Evolutionary conservation across 495 filamentous ascomycete genomes (phyloP).

Genomic region (Xylaria longipes): DNA sequence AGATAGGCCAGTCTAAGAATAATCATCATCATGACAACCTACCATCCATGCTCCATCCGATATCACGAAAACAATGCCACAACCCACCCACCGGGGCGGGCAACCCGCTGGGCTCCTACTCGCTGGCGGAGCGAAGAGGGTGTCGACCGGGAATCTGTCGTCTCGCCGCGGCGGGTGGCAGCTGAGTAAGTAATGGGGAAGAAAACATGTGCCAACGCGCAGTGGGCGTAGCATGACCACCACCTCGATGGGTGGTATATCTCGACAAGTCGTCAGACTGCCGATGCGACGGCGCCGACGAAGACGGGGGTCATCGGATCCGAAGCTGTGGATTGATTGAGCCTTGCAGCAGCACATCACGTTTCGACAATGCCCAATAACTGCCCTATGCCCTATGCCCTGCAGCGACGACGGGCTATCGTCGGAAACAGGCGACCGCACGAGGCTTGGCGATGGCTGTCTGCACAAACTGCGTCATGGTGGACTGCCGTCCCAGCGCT

Average conservation of each 20-base stretch:
- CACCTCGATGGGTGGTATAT: not conserved
- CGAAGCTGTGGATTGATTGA: slow-evolving; percentile 25
- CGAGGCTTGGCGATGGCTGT: slow-evolving; percentile 29
- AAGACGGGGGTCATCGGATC: slow-evolving; percentile 11
- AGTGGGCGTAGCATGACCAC: not conserved
- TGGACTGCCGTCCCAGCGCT: slow-evolving; percentile 30
- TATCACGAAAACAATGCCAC: slow-evolving; percentile 25
- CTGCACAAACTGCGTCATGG: slow-evolving; percentile 44
- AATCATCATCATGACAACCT: not conserved
- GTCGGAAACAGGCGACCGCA: slow-evolving; percentile 29
- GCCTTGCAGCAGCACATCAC: slow-evolving; percentile 26
- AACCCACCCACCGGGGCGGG: slow-evolving; percentile 21
- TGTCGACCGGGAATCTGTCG: slow-evolving; percentile 18
- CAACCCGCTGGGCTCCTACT: slow-evolving; percentile 23
- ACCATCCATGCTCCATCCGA: slow-evolving; percentile 22
- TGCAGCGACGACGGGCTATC: slow-evolving; percentile 20
- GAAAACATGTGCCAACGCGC: not conserved
- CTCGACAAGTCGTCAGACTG: no score
- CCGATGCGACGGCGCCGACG: not conserved
- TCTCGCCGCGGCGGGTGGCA: slow-evolving; percentile 8
- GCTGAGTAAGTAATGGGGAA: not conserved
- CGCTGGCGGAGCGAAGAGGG: slow-evolving; percentile 1
- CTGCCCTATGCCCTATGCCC: slow-evolving; percentile 14
- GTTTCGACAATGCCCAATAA: slow-evolving; percentile 24
- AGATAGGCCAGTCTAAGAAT: slow-evolving; percentile 20